Base-by-base conservation (phyloP, 768 basidiomycete genomes). In the Rhizopogon rudus region DNA sequence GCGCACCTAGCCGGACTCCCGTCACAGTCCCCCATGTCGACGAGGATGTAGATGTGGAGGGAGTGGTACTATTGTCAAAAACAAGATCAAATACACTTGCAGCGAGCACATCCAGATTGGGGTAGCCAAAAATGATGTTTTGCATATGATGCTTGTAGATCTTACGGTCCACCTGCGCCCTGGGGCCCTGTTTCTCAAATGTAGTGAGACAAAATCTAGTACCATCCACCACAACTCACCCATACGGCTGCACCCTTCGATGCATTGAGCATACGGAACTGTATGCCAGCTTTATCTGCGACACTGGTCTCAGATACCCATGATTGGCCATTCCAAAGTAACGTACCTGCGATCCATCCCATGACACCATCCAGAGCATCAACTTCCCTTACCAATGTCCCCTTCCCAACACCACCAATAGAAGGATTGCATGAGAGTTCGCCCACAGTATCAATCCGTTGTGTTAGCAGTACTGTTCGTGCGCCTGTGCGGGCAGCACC, bases 401-500 rank as follows among this genome's bases (percentile, higher is more conserved):
- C 93, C 71, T 96, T 96, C 5, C 93, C 93, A 3, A 96, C 85
- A 17, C 92, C 92, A 6, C 93, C 93, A 56, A 95, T 88, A 1
- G 90, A 92, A 2, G 93, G 93, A 67, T 96, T 96, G 63, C 93
- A 96, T 20, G 91, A 93, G 63, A 96, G 73, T 58, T 82, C 84
- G 35, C 93, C 93, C 44, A 96, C 82, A 0, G 85, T 92, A 49
- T 88, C 85, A 14, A 91, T 64, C 51, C 81, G 86, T 67, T 93
- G 93, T 1, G 93, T 96, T 54, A 96, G 69, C 7, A 96, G 76
- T 8, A 93, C 61, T 0, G 92, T 94, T 58, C 80, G 78, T 2
- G 93, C 92, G 1, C 93, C 92, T 0, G 87, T 81, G 44, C 93
- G 77, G 1, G 93, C 92, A 14, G 93, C 80, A 2, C 87, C 93